phyloP scores from a whole-genome alignment of 768 basidiomycete genomes.

The Phanerochaete sordida region DNA sequence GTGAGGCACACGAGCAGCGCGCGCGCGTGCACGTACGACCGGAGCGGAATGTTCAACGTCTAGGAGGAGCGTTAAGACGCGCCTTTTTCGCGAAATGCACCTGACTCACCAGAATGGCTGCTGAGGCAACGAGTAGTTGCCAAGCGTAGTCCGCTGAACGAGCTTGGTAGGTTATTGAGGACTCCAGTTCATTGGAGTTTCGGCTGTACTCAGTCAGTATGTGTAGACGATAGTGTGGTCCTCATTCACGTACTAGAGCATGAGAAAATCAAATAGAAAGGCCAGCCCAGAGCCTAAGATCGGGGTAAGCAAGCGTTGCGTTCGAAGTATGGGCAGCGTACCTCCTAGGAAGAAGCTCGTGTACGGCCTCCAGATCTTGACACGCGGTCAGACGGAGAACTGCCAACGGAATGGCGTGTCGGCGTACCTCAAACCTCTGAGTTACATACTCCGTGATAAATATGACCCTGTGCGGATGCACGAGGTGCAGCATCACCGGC shows the following conservation, averaged over 20 bases:
- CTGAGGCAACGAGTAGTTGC: slow-evolving; percentile 57
- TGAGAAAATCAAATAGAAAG: slow-evolving; percentile 63
- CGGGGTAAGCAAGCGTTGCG: background rate
- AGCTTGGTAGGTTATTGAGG: slow-evolving; percentile 42
- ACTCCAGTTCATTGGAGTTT: slow-evolving; percentile 58
- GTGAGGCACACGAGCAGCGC: slow-evolving; percentile 64
- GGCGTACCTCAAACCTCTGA: slow-evolving; percentile 49
- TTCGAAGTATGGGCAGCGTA: slow-evolving; percentile 14
- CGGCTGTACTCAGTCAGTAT: slow-evolving; percentile 41
- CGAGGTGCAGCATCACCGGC: slow-evolving; percentile 50
- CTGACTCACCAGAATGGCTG: slow-evolving; percentile 62
- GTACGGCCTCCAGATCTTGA: slow-evolving; percentile 68
- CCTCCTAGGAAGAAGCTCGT: slow-evolving; percentile 76
- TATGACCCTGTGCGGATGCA: slow-evolving; percentile 50
- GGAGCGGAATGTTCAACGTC: slow-evolving; percentile 60
- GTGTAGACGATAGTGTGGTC: slow-evolving; percentile 15
- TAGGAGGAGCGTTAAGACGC: slow-evolving; percentile 15
- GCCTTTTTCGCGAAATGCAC: slow-evolving; percentile 6
- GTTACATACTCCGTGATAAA: slow-evolving; percentile 48
- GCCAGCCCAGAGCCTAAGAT: slow-evolving; percentile 44
- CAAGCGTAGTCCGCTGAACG: slow-evolving; percentile 76
- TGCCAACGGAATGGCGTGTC: slow-evolving; percentile 1
- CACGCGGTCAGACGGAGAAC: background rate
- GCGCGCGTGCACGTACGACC: slow-evolving; percentile 51
- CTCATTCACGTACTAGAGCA: slow-evolving; percentile 53